phyloP scores from a whole-genome alignment of 2,329 filamentous ascomycete species.

The Phaeosphaeria sp. region DNA sequence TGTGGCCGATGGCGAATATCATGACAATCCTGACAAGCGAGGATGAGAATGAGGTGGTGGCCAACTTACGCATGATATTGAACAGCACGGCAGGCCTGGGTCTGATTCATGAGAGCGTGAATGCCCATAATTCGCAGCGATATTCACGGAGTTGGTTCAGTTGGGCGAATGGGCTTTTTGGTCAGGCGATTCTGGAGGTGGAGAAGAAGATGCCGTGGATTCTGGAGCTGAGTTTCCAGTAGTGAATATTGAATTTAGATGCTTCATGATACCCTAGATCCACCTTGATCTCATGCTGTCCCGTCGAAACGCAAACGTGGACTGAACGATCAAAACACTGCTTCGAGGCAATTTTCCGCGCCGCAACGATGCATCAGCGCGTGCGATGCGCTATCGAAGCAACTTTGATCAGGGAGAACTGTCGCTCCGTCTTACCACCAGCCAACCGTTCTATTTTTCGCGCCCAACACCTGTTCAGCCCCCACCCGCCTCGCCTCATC shows the following conservation, averaged over 20 bases:
- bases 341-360: too few relatives aligned
- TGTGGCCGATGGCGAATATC: conserved; percentile 60
- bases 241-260: neutral
- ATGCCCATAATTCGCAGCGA: conserved; percentile 45
- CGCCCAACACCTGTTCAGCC: neutral
- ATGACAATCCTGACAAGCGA: conserved; percentile 56
- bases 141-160: conserved; percentile 54
- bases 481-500: neutral
- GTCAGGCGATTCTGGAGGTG: conserved; percentile 55
- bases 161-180: conserved; percentile 61
- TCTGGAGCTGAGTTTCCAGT: conserved; percentile 32
- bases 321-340: too few relatives aligned
- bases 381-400: neutral
- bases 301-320: too few relatives aligned
- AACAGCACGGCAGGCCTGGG: conserved; percentile 56
- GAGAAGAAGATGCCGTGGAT: conserved; percentile 51
- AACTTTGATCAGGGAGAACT: neutral
- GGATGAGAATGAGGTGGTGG: conserved; percentile 54
- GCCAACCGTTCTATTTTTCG: neutral
- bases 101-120: conserved; percentile 59
- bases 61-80: conserved; percentile 52
- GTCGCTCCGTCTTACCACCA: neutral
- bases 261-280: too few relatives aligned
- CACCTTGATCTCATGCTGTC: too few relatives aligned
- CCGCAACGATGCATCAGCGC: neutral